A percentile compares a stretch with the other conserved stretches of the same genome.
These are phyloP conservation scores for Viola odorata DNA, from an alignment of 345 rosid species.

Conservation along the genomic window DNA sequence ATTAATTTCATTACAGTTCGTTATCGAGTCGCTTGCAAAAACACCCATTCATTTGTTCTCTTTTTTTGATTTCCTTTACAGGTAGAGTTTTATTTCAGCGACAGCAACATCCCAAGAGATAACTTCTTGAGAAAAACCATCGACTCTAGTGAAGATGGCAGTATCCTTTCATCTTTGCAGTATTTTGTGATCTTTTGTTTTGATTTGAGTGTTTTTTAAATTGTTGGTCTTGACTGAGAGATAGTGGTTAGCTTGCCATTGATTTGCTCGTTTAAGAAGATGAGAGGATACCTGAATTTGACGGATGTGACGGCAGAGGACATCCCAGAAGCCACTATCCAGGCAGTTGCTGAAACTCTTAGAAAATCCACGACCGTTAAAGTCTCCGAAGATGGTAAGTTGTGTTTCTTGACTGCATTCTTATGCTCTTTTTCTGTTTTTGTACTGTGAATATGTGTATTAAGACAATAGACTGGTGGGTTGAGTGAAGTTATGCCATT, in stretches of 20 bases:
- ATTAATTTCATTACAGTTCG: not conserved
- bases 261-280: constrained; percentile 87
- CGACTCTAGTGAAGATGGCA: constrained; percentile 60
- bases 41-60: not conserved
- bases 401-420: not conserved
- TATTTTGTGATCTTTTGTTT: constrained; percentile 3
- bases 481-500: not conserved
- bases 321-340: constrained; percentile 58
- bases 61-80: constrained; percentile 18
- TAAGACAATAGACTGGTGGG: not conserved
- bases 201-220: not conserved
- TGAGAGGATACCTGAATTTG: constrained; percentile 76
- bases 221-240: constrained; percentile 34
- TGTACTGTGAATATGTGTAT: not conserved
- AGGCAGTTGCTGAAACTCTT: constrained; percentile 80
- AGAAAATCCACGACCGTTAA: constrained; percentile 61
- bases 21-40: not conserved
- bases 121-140: constrained; percentile 60
- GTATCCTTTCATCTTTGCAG: constrained; percentile 39
- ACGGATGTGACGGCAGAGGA: constrained; percentile 61
- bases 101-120: constrained; percentile 87
- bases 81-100: constrained; percentile 97
- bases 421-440: not conserved
- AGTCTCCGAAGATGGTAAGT: constrained; percentile 85
- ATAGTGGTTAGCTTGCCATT: constrained; percentile 82